Base-by-base conservation (phyloP, 352 stramenopile genomes). In the Globisporangium echinulatum region DNA sequence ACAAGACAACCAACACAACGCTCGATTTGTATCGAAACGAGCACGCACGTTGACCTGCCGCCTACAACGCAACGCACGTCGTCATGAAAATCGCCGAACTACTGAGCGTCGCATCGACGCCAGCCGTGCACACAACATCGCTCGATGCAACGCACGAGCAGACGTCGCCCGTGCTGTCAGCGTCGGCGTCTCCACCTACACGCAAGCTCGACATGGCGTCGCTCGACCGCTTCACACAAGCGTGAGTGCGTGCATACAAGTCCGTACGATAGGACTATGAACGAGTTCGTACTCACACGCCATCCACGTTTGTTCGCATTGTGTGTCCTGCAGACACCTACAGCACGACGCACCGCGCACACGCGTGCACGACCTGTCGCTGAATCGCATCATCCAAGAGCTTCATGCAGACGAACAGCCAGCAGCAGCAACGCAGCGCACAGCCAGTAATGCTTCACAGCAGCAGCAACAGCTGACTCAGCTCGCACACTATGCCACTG, bases 171-270 rank as follows among this genome's bases (percentile, higher is more conserved):
- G 19, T 25, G 19, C 19, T 25, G 19, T 25, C 19, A 25, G 19
- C 19, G 19, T 25, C 1, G 19, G 19, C 19, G 19, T 25, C 19
- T 25, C 19, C 19, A 25, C 19, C 19, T 25, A 25, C 1, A 70
- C 67, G 50, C 69, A 63, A 48, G 43, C 70, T 83, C 69, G 66
- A 83, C 68, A 87, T 87, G 75, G 69, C 72, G 54, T 83, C 77
- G 51, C 72, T 83, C 17, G 74, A 82, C 52, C 63, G 73, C 8
- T 81, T 76, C 37, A 52, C 70, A 19, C 59, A 64, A 39, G 58
- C 58, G 38, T 71, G 59, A 67, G 67, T 78, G 19, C 19, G 19
- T 25, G 19, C 19, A 25, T 25, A 25, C 19, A 25, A 25, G 19
- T 25, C 19, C 19, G 19, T 25, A 25, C 19, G 19, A 25, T 25